Conservation (phyloP, 345 rosid species). For the Brassica nigra region DNA sequence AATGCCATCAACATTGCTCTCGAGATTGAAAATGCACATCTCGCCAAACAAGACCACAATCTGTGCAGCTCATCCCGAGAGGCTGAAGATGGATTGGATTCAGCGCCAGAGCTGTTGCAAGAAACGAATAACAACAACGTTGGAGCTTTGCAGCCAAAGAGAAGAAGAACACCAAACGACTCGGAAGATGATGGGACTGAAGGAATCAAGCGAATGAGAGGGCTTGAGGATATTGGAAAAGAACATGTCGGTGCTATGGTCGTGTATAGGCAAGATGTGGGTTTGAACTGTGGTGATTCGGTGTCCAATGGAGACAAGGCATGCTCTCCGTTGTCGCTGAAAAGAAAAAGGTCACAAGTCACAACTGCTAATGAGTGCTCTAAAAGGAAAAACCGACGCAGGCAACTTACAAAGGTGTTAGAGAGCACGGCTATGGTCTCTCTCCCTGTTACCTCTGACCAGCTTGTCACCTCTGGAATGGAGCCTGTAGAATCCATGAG, state of each 20-base stretch:
- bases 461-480: conserved; percentile 54
- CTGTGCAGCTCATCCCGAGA: conserved; percentile 47
- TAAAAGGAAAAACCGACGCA: conserved; percentile 75
- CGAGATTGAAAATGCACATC: conserved; percentile 77
- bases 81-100: conserved; percentile 48
- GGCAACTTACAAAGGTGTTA: conserved; percentile 85
- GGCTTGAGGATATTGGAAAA: conserved; percentile 88
- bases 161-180: conserved; percentile 92
- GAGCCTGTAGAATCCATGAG: conserved; percentile 65
- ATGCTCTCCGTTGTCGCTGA: conserved; percentile 48
- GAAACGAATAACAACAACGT: conserved; percentile 25
- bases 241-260: conserved; percentile 40
- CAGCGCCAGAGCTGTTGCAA: conserved; percentile 44
- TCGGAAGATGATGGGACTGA: conserved; percentile 97
- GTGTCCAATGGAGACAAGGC: conserved; percentile 59
- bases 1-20: conserved; percentile 93
- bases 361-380: conserved; percentile 55
- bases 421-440: conserved; percentile 84
- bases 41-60: conserved; percentile 52
- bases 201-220: conserved; percentile 96
- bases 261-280: conserved; percentile 47
- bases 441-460: conserved; percentile 71
- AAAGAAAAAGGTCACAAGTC: conserved; percentile 73
- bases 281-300: conserved; percentile 43
- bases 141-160: conserved; percentile 55